A percentile compares a stretch with the other conserved stretches of the same genome.
Evolutionary conservation across 2,329 filamentous ascomycete species (phyloP).

Genomic region (Fusarium sp.): DNA sequence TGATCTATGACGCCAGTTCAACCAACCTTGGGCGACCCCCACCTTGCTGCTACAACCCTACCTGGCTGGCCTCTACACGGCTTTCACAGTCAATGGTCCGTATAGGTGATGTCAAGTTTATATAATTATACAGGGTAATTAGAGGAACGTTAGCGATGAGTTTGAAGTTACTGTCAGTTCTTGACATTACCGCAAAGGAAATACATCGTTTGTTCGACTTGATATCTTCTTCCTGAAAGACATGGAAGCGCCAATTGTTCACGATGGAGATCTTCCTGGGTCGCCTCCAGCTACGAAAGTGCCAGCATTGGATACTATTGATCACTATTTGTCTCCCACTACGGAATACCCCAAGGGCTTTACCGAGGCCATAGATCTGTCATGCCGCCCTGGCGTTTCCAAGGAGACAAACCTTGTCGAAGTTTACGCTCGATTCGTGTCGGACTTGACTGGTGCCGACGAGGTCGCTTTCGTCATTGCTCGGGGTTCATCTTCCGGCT

Average conservation of each 20-base stretch:
- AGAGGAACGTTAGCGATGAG: not conserved
- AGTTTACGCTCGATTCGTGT: constrained; percentile 5
- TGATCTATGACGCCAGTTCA: not conserved
- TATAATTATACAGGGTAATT: not conserved
- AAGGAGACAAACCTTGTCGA: not conserved
- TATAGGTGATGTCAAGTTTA: not conserved
- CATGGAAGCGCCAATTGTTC: not conserved
- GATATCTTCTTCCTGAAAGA: not conserved
- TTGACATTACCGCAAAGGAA: not conserved
- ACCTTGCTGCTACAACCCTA: not conserved
- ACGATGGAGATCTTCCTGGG: not conserved
- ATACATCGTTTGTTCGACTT: not conserved
- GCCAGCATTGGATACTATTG: not conserved
- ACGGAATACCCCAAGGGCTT: not conserved
- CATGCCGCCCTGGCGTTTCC: not conserved
- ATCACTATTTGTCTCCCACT: not conserved
- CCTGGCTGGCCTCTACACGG: not conserved
- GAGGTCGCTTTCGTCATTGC: constrained; percentile 4
- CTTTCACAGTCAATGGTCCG: not conserved
- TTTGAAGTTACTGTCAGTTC: not conserved
- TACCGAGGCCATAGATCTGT: not conserved
- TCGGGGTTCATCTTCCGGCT: not conserved
- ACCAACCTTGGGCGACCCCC: not conserved
- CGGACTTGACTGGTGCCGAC: not conserved
- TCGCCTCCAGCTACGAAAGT: constrained; percentile 6